A percentile compares a stretch with the other conserved stretches of the same genome.
phyloP scores from a whole-genome alignment of 2,329 filamentous ascomycete genomes.

The Fusarium coicis region DNA sequence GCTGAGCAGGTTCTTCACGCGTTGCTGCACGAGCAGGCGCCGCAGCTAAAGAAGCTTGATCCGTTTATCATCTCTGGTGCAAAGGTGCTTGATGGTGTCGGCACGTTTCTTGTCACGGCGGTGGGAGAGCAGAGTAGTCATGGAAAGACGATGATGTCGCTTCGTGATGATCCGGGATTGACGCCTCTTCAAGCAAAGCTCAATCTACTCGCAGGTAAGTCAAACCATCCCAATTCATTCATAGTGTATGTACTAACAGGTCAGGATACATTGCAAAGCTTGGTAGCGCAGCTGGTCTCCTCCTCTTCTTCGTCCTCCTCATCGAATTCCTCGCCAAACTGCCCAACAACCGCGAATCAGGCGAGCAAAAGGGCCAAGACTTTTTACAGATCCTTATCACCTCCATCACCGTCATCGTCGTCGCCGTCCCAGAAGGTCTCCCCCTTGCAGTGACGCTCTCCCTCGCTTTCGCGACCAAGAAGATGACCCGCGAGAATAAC shows the following conservation, averaged over 20 bases:
- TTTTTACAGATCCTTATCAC: constrained; percentile 73
- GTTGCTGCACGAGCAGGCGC: constrained; percentile 57
- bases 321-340: constrained; percentile 78
- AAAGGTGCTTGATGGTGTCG: constrained; percentile 65
- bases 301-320: constrained; percentile 81
- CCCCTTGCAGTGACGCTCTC: constrained; percentile 75
- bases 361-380: constrained; percentile 64
- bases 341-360: constrained; percentile 56
- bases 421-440: constrained; percentile 74
- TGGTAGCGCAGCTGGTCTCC: constrained; percentile 72
- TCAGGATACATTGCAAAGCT: constrained; percentile 49
- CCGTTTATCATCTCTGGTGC: constrained; percentile 71
- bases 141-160: constrained; percentile 66
- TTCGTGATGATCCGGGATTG: constrained; percentile 60
- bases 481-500: constrained; percentile 77
- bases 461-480: constrained; percentile 73
- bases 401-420: constrained; percentile 72
- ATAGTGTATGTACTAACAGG: neutral
- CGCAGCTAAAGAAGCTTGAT: constrained; percentile 63
- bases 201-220: constrained; percentile 43
- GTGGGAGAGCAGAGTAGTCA: constrained; percentile 64
- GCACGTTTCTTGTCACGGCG: constrained; percentile 64
- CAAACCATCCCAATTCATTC: accelerated
- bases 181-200: constrained; percentile 67
- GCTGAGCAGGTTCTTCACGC: constrained; percentile 68